A percentile compares a stretch with the other conserved stretches of the same genome.
phyloP scores from a whole-genome alignment of 805 yeast species.

The Komagataella pseudopastoris region DNA sequence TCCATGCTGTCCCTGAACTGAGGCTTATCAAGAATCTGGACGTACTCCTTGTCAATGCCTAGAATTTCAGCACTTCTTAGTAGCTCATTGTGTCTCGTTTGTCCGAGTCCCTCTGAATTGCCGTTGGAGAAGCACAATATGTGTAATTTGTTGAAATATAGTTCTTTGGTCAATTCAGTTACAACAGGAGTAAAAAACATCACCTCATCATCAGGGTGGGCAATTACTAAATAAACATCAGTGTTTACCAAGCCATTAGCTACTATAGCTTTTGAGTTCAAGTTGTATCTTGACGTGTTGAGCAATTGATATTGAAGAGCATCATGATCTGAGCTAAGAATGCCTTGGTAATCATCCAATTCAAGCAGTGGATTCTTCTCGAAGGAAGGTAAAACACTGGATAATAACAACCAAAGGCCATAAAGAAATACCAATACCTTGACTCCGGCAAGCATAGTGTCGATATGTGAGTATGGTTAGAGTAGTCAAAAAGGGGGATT shows the following conservation, averaged over 20 bases:
- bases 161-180: constrained; percentile 30
- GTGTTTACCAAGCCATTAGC: constrained; percentile 6
- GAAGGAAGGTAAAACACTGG: constrained; percentile 1
- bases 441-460: not conserved
- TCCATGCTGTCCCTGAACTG: constrained; percentile 47
- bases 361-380: not conserved
- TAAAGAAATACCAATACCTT: not conserved
- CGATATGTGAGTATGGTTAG: not conserved
- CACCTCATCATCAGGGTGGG: constrained; percentile 97
- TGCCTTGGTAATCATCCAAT: not conserved
- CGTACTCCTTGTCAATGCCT: constrained; percentile 29
- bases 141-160: constrained; percentile 35
- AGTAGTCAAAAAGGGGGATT: not conserved
- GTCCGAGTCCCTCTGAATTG: constrained; percentile 63
- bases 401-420: constrained; percentile 1
- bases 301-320: not conserved
- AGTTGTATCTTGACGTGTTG: constrained; percentile 5
- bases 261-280: constrained; percentile 11
- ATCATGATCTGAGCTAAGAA: not conserved
- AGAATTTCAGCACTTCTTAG: constrained; percentile 35
- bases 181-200: constrained; percentile 91
- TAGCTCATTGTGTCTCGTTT: constrained; percentile 47
- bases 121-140: constrained; percentile 71
- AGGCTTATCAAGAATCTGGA: constrained; percentile 34
- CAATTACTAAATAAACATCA: constrained; percentile 35